Evolutionary conservation across 352 stramenopile species (phyloP).

Genomic region (Blastocystis sp.): DNA sequence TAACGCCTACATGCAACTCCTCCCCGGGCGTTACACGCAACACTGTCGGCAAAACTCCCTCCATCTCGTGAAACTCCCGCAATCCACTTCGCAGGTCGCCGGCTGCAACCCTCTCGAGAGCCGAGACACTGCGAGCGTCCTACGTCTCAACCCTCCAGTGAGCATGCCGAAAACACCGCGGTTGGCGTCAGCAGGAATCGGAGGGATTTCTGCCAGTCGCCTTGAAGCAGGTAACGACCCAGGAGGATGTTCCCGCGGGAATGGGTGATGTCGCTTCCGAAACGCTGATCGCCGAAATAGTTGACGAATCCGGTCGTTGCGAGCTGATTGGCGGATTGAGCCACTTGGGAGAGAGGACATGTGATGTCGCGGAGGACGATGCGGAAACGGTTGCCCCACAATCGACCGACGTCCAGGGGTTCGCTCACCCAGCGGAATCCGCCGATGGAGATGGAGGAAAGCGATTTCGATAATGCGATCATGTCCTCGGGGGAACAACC

Average conservation of each 20-base stretch:
- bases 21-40: background rate
- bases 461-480: background rate
- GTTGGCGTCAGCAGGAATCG: background rate
- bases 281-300: slow-evolving; percentile 2
- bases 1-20: background rate
- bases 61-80: background rate
- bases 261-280: background rate
- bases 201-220: background rate
- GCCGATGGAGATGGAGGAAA: background rate
- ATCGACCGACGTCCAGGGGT: background rate
- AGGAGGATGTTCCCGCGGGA: background rate
- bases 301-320: background rate
- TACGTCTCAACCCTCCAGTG: too few species aligned
- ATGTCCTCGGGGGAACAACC: background rate
- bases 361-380: background rate
- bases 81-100: background rate
- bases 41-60: background rate
- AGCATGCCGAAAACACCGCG: background rate
- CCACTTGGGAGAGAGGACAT: background rate
- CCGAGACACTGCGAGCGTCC: too few species aligned
- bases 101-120: too few species aligned
- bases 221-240: background rate
- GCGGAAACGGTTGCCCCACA: background rate
- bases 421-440: background rate
- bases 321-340: background rate